Evolutionary conservation across 805 yeast species (phyloP).

Genomic region (Nakazawaea anatomiae): DNA sequence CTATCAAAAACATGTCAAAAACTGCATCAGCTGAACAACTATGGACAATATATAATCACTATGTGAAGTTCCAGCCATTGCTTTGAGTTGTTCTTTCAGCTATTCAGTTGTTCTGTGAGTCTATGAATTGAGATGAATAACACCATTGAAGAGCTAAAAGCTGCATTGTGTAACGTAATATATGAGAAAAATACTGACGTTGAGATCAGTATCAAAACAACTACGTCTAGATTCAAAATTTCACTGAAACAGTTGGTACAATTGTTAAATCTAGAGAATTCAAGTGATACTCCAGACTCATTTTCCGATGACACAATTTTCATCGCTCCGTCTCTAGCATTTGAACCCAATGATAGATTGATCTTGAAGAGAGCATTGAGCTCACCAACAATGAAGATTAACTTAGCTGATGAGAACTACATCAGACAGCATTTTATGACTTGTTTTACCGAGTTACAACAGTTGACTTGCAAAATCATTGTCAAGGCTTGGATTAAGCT

Average conservation of each 20-base stretch:
- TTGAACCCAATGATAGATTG: background rate
- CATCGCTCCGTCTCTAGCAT: background rate
- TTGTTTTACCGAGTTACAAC: constrained; percentile 37
- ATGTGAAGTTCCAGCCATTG: background rate
- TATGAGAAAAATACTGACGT: background rate
- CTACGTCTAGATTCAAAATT: background rate
- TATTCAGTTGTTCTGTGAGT: no score
- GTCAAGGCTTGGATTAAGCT: constrained; percentile 65
- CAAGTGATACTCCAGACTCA: background rate
- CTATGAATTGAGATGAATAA: background rate
- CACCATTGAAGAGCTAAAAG: background rate
- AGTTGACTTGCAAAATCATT: constrained; percentile 50
- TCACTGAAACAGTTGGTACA: background rate
- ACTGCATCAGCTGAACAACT: background rate
- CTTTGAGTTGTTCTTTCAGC: no score
- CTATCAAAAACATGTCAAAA: background rate
- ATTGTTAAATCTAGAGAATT: background rate
- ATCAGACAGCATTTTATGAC: constrained; percentile 18
- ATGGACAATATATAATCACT: background rate
- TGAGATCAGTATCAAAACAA: background rate
- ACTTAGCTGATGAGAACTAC: constrained; percentile 11
- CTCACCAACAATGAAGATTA: background rate
- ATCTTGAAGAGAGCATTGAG: background rate
- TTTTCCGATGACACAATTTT: background rate
- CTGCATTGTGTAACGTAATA: background rate